Conservation (phyloP, 1,284 basidiomycete genomes). For the Fomes fomentarius region DNA sequence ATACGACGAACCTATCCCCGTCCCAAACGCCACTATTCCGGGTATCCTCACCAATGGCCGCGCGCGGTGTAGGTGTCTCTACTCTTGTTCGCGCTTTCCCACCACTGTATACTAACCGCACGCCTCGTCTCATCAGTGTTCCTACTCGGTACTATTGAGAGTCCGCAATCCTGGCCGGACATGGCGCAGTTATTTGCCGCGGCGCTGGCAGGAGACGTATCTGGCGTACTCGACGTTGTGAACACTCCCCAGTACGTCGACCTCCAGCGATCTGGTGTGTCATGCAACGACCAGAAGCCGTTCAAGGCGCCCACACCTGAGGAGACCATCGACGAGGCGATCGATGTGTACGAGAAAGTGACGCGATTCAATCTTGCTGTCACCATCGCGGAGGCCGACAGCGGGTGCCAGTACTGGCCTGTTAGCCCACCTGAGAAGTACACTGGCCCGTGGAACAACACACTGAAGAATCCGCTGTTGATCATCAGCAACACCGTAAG, state of each 20-base stretch:
- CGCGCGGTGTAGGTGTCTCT: conserved; percentile 30
- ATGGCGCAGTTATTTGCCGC: conserved; percentile 18
- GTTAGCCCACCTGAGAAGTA: conserved; percentile 28
- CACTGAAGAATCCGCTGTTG: conserved; percentile 32
- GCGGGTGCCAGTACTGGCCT: conserved; percentile 31
- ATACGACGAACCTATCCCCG: conserved; percentile 35
- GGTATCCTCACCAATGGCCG: conserved; percentile 41
- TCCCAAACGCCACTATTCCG: conserved; percentile 31
- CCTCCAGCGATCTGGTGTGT: conserved; percentile 28
- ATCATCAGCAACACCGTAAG: conserved; percentile 33
- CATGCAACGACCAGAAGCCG: conserved; percentile 31
- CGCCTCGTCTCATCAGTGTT: conserved; percentile 17
- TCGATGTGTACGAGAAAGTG: conserved; percentile 24
- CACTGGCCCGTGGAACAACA: conserved; percentile 34
- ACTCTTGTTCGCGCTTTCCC: too few species aligned
- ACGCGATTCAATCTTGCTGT: conserved; percentile 26
- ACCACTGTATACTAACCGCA: background rate
- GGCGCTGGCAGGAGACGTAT: conserved; percentile 32
- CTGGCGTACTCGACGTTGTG: conserved; percentile 22
- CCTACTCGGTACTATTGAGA: conserved; percentile 20
- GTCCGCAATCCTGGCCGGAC: conserved; percentile 22
- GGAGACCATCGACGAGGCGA: conserved; percentile 28
- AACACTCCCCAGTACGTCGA: conserved; percentile 18
- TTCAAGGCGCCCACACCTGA: conserved; percentile 23
- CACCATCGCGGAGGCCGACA: conserved; percentile 27